A percentile compares a stretch with the other conserved stretches of the same genome.
Evolutionary conservation across 331 rosid species (phyloP).

Genomic region (Rosa hybrid): DNA sequence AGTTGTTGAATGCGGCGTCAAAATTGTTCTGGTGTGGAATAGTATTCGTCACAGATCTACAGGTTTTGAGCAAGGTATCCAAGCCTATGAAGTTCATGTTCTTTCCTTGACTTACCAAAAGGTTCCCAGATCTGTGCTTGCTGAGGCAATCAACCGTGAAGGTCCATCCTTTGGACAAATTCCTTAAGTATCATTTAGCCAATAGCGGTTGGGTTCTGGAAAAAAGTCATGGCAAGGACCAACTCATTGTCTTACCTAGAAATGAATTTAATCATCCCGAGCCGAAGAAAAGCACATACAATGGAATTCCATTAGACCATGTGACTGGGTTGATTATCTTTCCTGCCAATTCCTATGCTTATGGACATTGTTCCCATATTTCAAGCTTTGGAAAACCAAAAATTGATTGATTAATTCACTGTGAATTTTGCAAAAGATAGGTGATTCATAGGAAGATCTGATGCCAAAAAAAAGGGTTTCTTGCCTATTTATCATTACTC

Average conservation of each 20-base stretch:
- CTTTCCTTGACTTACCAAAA: slow-evolving; percentile 88
- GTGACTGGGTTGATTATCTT: slow-evolving; percentile 63
- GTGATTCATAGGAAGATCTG: too few relatives aligned
- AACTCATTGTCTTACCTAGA: slow-evolving; percentile 66
- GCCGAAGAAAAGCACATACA: slow-evolving; percentile 71
- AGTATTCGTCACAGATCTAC: neutral
- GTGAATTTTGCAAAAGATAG: too few relatives aligned
- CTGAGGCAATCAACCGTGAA: slow-evolving; percentile 95
- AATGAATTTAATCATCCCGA: slow-evolving; percentile 79
- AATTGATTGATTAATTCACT: too few relatives aligned
- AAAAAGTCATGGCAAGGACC: slow-evolving; percentile 79
- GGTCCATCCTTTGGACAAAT: slow-evolving; percentile 84
- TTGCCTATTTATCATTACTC: too few relatives aligned
- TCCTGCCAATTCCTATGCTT: neutral
- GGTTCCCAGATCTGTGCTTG: slow-evolving; percentile 87
- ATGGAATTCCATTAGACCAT: slow-evolving; percentile 77
- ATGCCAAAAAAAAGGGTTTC: too few relatives aligned
- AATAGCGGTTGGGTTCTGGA: slow-evolving; percentile 80
- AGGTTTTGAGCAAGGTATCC: slow-evolving; percentile 98
- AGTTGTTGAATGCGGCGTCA: slow-evolving; percentile 32
- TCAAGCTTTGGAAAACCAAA: neutral
- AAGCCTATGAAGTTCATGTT: slow-evolving; percentile 80
- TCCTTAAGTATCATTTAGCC: slow-evolving; percentile 80
- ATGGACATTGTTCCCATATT: neutral
- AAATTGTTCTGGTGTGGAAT: slow-evolving; percentile 16